Evolutionary conservation across 1,139 yeast genomes (phyloP).

Genomic region (Yamadazyma diospyri): DNA sequence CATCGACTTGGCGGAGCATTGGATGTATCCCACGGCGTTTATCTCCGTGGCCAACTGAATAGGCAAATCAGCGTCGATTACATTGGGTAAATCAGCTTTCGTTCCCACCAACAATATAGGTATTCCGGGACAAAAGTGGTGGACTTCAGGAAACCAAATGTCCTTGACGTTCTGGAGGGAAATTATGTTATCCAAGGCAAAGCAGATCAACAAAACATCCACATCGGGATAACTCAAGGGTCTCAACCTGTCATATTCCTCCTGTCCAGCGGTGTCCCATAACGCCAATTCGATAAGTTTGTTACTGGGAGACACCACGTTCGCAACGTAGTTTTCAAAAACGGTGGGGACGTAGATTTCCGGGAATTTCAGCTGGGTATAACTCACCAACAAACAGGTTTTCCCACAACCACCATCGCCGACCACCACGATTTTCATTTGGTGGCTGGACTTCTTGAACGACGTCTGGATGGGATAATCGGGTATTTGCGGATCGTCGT

Average conservation of each 20-base stretch:
- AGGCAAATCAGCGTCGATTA: constrained; percentile 46
- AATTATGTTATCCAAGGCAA: constrained; percentile 60
- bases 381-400: constrained; percentile 80
- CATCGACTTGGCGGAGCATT: constrained; percentile 74
- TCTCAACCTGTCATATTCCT: constrained; percentile 80
- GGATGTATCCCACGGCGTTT: constrained; percentile 75
- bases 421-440: constrained; percentile 74
- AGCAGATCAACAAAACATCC: constrained; percentile 71
- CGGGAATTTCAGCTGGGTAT: constrained; percentile 76
- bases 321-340: constrained; percentile 78
- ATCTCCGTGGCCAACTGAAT: constrained; percentile 58
- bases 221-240: constrained; percentile 84
- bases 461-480: constrained; percentile 30
- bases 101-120: constrained; percentile 79
- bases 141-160: constrained; percentile 84
- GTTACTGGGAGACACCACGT: constrained; percentile 52
- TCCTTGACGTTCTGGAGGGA: constrained; percentile 74
- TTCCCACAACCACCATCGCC: constrained; percentile 98
- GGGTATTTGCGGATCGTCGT: constrained; percentile 41
- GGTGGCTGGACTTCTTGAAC: constrained; percentile 34
- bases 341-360: constrained; percentile 82
- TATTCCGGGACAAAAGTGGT: constrained; percentile 76
- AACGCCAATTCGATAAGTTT: constrained; percentile 64
- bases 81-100: constrained; percentile 57
- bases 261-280: constrained; percentile 97